Evolutionary conservation across 169 alveolate genomes (phyloP).

Genomic region (Plasmodium berghei): DNA sequence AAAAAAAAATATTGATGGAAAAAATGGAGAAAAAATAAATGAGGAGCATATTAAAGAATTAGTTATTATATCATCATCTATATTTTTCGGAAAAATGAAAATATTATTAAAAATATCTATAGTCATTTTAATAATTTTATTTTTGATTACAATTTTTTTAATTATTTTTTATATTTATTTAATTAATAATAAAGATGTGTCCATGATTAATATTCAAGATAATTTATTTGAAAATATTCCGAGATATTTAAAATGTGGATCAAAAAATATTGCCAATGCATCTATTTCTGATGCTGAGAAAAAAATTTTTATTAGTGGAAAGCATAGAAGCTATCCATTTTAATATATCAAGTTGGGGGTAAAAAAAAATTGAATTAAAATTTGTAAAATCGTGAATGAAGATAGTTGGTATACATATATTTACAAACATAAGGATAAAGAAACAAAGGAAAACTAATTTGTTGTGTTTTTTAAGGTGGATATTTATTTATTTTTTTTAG

Average conservation of each 20-base stretch:
- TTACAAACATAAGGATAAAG: too few relatives aligned
- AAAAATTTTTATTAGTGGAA: neutral
- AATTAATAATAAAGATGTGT: conserved; percentile 11
- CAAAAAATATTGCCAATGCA: conserved; percentile 2
- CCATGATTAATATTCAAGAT: conserved; percentile 13
- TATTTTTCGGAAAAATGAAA: conserved; percentile 40
- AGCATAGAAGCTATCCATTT: conserved; percentile 20
- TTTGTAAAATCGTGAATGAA: too few relatives aligned
- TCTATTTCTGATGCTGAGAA: neutral
- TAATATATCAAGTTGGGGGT: neutral
- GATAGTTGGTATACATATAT: too few relatives aligned
- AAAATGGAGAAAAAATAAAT: neutral
- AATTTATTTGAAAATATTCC: conserved; percentile 26
- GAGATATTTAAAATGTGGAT: conserved; percentile 11
- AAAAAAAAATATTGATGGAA: neutral
- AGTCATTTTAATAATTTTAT: conserved; percentile 11
- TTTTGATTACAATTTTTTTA: conserved; percentile 9
- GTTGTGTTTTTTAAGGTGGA: too few relatives aligned
- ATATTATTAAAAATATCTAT: neutral
- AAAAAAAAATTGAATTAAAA: too few relatives aligned
- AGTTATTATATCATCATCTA: conserved; percentile 46
- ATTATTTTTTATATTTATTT: conserved; percentile 12
- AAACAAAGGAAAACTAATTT: too few relatives aligned
- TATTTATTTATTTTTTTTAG: too few relatives aligned
- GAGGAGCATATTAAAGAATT: conserved; percentile 14